Base-by-base conservation (phyloP, 345 rosid species). In the Heritiera fomes region DNA sequence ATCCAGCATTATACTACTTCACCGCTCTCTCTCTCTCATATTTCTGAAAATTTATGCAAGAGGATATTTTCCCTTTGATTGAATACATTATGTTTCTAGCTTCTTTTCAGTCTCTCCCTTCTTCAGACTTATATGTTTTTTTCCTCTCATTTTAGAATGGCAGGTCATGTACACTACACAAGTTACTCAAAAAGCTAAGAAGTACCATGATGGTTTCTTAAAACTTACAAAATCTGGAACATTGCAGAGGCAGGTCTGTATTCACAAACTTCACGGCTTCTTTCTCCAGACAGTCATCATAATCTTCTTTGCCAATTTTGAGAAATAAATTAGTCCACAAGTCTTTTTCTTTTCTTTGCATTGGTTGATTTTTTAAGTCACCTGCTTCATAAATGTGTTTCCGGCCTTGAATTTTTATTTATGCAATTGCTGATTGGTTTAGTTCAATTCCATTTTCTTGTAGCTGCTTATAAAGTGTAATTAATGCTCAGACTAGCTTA, bases 151-250 rank as follows among this genome's bases (percentile, higher is more conserved):
- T 50, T 69, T 79, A 88, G 92, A 80, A 76, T 89, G 92, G 92
- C 87, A 83, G 88, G 92, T 88, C 53, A 49, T 91, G 85, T 91
- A 91, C 84, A 89, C 92, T 17, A n/a, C 88, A 32, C 91, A 89
- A 63, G 71, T 88, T 66, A 89, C 83, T 75, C 90, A 91, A 58
- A 89, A 91, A 71, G 88, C 89, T 59, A 91, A 91, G 86, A 91
- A 84, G 80, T 91, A 87, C 83, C 91, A 89, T 73, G 94, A 89
- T 77, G 94, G 91, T 34, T 84, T 78, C 81, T 75, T 89, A 73
- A 80, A 73, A 71, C 85, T 88, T 46, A 75, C 77, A 47, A 41
- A 46, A 66, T 5, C 56, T 53, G 91, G 87, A 79, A 56, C 84
- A 45, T 71, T 70, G 30, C 88, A 84, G 78, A 85, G 87, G 71